Percentiles rank a stretch among this genome's conserved stretches.
These are phyloP conservation scores for Penicillium vulpinum DNA, from an alignment of 2,329 filamentous ascomycete species.

Conservation along the genomic window DNA sequence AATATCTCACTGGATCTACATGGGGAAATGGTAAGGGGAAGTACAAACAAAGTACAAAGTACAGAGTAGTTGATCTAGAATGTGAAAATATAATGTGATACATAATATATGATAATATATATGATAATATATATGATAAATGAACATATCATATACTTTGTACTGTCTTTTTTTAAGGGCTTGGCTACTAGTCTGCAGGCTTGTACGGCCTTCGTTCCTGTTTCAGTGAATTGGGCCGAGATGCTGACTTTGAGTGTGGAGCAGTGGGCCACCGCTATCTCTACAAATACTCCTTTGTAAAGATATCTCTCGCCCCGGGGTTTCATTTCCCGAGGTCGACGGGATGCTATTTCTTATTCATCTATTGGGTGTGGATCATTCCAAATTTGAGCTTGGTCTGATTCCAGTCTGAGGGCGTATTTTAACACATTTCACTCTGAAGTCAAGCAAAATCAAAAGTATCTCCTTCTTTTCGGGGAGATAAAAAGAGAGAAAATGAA, in stretches of 20 bases:
- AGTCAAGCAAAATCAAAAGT: too few species aligned
- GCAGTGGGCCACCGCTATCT: slow-evolving; percentile 21
- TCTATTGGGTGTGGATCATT: neutral
- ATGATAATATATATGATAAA: neutral
- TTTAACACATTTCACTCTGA: too few species aligned
- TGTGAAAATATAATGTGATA: neutral
- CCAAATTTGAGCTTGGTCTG: neutral
- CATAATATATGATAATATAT: too few species aligned
- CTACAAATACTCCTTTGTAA: slow-evolving; percentile 25
- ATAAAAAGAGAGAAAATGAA: too few species aligned
- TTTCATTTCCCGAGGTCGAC: too few species aligned
- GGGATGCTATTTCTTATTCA: neutral
- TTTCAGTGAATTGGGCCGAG: neutral
- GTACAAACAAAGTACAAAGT: too few species aligned
- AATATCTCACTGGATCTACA: neutral
- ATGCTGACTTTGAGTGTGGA: slow-evolving; percentile 17
- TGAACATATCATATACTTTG: neutral
- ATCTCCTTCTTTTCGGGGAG: too few species aligned
- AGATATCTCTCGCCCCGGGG: slow-evolving; percentile 8
- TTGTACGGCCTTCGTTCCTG: neutral
- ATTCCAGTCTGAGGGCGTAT: neutral
- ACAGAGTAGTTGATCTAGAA: too few species aligned
- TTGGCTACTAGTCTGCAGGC: neutral
- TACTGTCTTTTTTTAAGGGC: neutral
- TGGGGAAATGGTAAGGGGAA: slow-evolving; percentile 1